Conservation (phyloP, 495 filamentous ascomycete species). For the Hypoxylon intermedium region DNA sequence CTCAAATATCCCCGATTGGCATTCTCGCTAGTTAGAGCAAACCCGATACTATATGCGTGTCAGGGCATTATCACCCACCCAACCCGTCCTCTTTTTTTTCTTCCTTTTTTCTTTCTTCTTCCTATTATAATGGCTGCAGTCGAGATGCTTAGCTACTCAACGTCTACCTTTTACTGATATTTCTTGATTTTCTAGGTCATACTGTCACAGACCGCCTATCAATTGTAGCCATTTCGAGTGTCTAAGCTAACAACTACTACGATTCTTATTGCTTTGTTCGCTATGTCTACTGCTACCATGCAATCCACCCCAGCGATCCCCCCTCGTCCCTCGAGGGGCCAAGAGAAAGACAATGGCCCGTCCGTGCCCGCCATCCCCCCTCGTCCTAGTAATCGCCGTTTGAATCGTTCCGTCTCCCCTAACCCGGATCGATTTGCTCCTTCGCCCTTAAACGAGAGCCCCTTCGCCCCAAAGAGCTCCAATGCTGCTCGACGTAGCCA, state of each 20-base stretch:
- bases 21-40: neutral
- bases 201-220: constrained; percentile 19
- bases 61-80: neutral
- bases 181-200: constrained; percentile 22
- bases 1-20: constrained; percentile 2
- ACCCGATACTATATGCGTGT: neutral
- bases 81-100: neutral
- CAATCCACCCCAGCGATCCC: constrained; percentile 65
- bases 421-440: constrained; percentile 78
- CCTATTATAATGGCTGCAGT: no score
- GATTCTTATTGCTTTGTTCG: constrained; percentile 21
- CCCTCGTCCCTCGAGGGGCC: constrained; percentile 64
- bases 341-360: constrained; percentile 46
- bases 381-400: constrained; percentile 67
- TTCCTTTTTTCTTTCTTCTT: no score
- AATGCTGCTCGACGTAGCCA: constrained; percentile 50
- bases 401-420: constrained; percentile 81
- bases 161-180: constrained; percentile 11
- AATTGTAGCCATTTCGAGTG: constrained; percentile 29
- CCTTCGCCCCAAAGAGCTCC: constrained; percentile 42
- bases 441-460: constrained; percentile 80
- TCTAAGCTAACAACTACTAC: constrained; percentile 34
- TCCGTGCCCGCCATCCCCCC: constrained; percentile 69
- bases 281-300: constrained; percentile 58
- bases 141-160: no score